These are phyloP conservation scores for Lactifluus hygrophoroides DNA, from an alignment of 768 basidiomycete species.

Conservation along the genomic window DNA sequence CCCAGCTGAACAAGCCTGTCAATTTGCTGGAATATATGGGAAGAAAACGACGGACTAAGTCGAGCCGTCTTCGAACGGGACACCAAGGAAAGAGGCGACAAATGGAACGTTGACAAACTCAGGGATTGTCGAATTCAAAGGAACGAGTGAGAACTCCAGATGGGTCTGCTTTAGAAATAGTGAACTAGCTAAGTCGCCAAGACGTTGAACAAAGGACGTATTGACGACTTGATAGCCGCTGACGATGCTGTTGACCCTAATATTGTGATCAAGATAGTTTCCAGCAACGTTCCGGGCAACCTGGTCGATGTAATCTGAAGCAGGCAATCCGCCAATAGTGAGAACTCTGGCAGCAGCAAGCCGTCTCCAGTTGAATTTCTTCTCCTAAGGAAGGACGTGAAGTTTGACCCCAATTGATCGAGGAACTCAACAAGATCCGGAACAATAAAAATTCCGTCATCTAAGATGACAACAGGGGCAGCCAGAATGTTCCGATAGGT, in stretches of 20 bases:
- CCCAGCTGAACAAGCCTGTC: constrained; percentile 31
- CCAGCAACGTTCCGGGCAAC: constrained; percentile 53
- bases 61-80: constrained; percentile 39
- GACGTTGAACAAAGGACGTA: constrained; percentile 45
- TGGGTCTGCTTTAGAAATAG: constrained; percentile 38
- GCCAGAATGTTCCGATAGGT: too few species aligned
- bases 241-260: constrained; percentile 55
- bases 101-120: constrained; percentile 22
- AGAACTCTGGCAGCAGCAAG: constrained; percentile 53
- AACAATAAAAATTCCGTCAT: constrained; percentile 37
- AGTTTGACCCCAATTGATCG: constrained; percentile 36
- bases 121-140: constrained; percentile 24
- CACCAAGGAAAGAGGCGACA: constrained; percentile 39
- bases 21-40: not conserved
- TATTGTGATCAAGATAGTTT: constrained; percentile 54
- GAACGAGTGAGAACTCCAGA: constrained; percentile 40
- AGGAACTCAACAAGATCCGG: constrained; percentile 49
- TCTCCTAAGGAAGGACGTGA: constrained; percentile 35
- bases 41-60: constrained; percentile 38
- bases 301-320: constrained; percentile 47
- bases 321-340: constrained; percentile 42
- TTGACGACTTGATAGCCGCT: constrained; percentile 41
- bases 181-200: constrained; percentile 50
- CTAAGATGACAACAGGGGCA: too few species aligned
- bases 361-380: constrained; percentile 49